Percentiles rank a stretch among this genome's conserved stretches.
phyloP scores from a whole-genome alignment of 106 monocot genomes.

The Allium sativum region DNA sequence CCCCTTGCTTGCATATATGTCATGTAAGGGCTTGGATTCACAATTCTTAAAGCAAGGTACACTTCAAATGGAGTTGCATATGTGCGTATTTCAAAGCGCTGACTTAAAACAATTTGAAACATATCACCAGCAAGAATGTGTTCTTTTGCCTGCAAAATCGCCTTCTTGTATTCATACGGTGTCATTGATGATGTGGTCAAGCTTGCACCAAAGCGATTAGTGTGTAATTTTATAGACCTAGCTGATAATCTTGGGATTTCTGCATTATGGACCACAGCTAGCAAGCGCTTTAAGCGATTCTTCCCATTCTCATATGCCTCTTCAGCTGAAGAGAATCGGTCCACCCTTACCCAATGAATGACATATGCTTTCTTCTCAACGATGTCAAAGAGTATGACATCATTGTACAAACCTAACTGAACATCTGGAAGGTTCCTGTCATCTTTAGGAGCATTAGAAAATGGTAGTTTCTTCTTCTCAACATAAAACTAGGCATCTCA shows the following conservation, averaged over 20 bases:
- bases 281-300: constrained; percentile 34
- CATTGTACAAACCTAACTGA: constrained; percentile 85
- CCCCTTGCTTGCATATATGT: constrained; percentile 89
- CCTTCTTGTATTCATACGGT: constrained; percentile 67
- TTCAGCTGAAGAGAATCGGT: constrained; percentile 56
- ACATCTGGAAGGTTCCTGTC: constrained; percentile 81
- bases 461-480: constrained; percentile 87
- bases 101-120: constrained; percentile 96
- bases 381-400: constrained; percentile 90
- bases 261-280: constrained; percentile 61
- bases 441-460: constrained; percentile 59
- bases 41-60: constrained; percentile 81
- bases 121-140: constrained; percentile 95
- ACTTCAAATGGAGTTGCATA: constrained; percentile 97
- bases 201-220: constrained; percentile 44
- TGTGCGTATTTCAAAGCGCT: constrained; percentile 86
- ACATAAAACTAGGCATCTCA: constrained; percentile 75
- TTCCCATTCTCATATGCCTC: constrained; percentile 79
- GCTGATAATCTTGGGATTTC: constrained; percentile 38
- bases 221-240: constrained; percentile 57
- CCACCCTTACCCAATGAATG: constrained; percentile 86
- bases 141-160: constrained; percentile 81
- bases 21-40: constrained; percentile 93
- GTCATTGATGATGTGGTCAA: constrained; percentile 71
- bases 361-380: constrained; percentile 93